Evolutionary conservation across 371 early-diverging fungal genomes (phyloP), one percentile per base, ranked within the genome.

Genomic region (Saksenaea oblongispora): DNA sequence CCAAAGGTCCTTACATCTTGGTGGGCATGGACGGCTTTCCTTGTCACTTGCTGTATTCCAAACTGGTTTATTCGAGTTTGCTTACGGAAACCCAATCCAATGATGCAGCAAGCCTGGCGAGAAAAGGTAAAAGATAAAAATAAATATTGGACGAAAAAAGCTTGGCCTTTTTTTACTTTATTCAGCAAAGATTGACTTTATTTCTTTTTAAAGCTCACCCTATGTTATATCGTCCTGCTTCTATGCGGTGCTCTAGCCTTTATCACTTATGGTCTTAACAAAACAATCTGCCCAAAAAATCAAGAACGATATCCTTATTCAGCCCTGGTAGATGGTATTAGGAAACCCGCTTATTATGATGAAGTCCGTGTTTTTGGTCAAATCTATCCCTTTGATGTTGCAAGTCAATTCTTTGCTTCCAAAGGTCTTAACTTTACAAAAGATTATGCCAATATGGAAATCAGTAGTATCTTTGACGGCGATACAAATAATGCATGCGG

Each of bases 221-320:
- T 90, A 31, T 81, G 82, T 65, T 84, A 79, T 67, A 85, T 94
- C 62, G 89, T 93, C 42, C 63, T 87, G 9, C 28, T 81, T 26
- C 68, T 91, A n/a, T 91, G 91, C 66, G 83, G 78, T 17, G 59
- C 78, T 0, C 78, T 93, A 15, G 89, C 87, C 31, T 92, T 88
- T 66, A 69, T 93, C 54, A 92, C 91, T 36, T 90, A 89, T 67
- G 89, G 86, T 54, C 69, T 88, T 24, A 74, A 78, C 34, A 58
- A 74, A 24, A 75, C 82, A 26, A 64, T 89, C 3, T 89, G 89
- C 69, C 79, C 83, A 13, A 59, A 58, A 2, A 41, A 69, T 4
- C 36, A 47, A 15, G 41, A 58, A 17, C 67, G 65, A 17, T 67
- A 63, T 53, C 71, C 79, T 24, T 82, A 78, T 35, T 73, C 78